A percentile compares a stretch with the other conserved stretches of the same genome.
These are phyloP conservation scores for Thielaviopsis populi DNA, from an alignment of 2,329 filamentous ascomycete genomes.

Conservation along the genomic window DNA sequence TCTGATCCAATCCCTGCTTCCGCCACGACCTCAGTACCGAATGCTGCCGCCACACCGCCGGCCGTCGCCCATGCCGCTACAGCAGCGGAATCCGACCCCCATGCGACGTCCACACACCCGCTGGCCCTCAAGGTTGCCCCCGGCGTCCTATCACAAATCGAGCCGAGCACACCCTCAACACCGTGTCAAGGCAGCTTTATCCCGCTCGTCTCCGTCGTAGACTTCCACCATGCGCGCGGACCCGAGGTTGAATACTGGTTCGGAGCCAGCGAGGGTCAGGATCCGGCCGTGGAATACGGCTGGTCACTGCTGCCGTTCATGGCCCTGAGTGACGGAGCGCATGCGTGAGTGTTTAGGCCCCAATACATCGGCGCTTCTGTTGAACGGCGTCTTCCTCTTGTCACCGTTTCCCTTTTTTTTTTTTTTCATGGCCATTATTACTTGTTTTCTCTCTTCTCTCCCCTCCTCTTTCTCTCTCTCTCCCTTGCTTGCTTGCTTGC, in stretches of 20 bases:
- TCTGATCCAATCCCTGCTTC: not conserved
- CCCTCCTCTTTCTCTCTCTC: slow-evolving; percentile 1
- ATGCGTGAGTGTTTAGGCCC: slow-evolving; percentile 51
- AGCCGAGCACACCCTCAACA: slow-evolving; percentile 18
- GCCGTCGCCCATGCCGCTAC: not conserved
- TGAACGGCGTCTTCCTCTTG: slow-evolving; percentile 95
- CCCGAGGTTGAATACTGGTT: slow-evolving; percentile 93
- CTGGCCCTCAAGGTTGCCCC: slow-evolving; percentile 4
- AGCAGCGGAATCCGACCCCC: not conserved
- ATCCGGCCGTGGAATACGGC: slow-evolving; percentile 71
- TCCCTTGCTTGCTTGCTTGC: not conserved
- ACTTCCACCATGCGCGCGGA: slow-evolving; percentile 72
- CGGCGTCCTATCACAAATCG: slow-evolving; percentile 12
- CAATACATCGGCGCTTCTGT: slow-evolving; percentile 39
- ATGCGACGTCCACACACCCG: not conserved
- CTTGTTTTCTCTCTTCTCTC: not conserved
- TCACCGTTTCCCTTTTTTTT: not conserved
- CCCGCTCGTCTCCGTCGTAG: slow-evolving; percentile 64
- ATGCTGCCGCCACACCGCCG: not conserved
- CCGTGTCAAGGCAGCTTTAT: slow-evolving; percentile 32
- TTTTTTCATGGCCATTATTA: not conserved
- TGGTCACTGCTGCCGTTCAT: slow-evolving; percentile 92
- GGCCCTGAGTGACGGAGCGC: slow-evolving; percentile 88
- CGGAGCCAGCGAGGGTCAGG: slow-evolving; percentile 54
- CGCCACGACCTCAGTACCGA: not conserved